A percentile compares a stretch with the other conserved stretches of the same genome.
phyloP scores from a whole-genome alignment of 2,329 filamentous ascomycete genomes.

The Sclerotinia trifoliorum region DNA sequence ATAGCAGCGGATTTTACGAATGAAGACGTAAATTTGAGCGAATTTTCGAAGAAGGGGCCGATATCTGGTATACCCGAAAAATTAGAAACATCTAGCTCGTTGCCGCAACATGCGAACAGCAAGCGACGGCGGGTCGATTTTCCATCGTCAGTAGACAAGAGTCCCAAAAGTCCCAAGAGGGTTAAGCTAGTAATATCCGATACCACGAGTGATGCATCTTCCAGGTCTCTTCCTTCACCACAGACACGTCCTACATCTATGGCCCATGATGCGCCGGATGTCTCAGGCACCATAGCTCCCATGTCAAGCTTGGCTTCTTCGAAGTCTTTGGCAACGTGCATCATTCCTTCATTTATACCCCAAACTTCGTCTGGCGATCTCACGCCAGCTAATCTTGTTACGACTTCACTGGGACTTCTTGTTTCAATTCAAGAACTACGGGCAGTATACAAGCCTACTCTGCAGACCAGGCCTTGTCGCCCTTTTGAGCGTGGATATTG shows the following conservation, averaged over 20 bases:
- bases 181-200: slow-evolving; percentile 4
- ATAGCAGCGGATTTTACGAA: background rate
- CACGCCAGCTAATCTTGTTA: slow-evolving; percentile 54
- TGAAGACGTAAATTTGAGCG: background rate
- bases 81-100: background rate
- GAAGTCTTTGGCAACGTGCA: slow-evolving; percentile 37
- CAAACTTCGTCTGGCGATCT: slow-evolving; percentile 48
- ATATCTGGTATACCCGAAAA: background rate
- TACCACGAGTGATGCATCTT: slow-evolving; percentile 10
- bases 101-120: slow-evolving; percentile 15
- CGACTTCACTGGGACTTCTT: slow-evolving; percentile 47
- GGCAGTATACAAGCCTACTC: slow-evolving; percentile 53
- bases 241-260: background rate
- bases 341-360: slow-evolving; percentile 57
- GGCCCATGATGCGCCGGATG: background rate
- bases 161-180: background rate
- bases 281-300: background rate
- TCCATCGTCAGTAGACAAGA: slow-evolving; percentile 1
- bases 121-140: slow-evolving; percentile 6
- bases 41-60: background rate
- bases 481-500: slow-evolving; percentile 76
- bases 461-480: slow-evolving; percentile 50
- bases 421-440: slow-evolving; percentile 48
- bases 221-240: background rate
- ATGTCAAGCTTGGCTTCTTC: background rate